Evolutionary conservation across 2,329 filamentous ascomycete species (phyloP).

Genomic region (Colletotrichum sp.): DNA sequence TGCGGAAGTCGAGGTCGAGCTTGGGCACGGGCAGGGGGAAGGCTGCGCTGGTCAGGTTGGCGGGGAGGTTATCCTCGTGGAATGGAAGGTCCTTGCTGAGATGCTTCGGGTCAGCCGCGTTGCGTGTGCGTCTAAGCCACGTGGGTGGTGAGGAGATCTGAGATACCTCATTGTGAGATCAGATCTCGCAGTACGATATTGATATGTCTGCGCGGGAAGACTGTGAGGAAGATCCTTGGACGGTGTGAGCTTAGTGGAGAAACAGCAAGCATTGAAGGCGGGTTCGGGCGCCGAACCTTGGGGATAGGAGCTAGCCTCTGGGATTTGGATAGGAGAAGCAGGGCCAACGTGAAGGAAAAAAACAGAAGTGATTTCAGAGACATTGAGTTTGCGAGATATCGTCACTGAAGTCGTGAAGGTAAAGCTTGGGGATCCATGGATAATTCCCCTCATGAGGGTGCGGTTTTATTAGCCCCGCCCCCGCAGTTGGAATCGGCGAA

Average conservation of each 20-base stretch:
- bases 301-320: not conserved
- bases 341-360: not conserved
- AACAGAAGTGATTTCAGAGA: not conserved
- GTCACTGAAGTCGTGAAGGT: not conserved
- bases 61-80: conserved; percentile 7
- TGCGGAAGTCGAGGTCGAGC: conserved; percentile 55
- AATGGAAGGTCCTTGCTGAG: not conserved
- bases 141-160: not conserved
- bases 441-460: not conserved
- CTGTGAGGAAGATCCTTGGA: not conserved
- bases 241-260: not conserved
- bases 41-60: conserved; percentile 46
- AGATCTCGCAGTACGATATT: not conserved
- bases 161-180: conserved; percentile 3
- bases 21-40: conserved; percentile 50
- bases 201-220: not conserved
- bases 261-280: not conserved
- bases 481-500: conserved; percentile 6
- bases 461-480: not conserved
- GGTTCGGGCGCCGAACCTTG: not conserved
- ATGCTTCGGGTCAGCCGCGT: not conserved
- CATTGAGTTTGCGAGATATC: not conserved
- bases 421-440: not conserved
- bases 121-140: not conserved
- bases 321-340: not conserved